Percentiles rank a stretch among this genome's conserved stretches.
phyloP scores from a whole-genome alignment of 305 asterid genomes.

The Ilex paraguariensis region DNA sequence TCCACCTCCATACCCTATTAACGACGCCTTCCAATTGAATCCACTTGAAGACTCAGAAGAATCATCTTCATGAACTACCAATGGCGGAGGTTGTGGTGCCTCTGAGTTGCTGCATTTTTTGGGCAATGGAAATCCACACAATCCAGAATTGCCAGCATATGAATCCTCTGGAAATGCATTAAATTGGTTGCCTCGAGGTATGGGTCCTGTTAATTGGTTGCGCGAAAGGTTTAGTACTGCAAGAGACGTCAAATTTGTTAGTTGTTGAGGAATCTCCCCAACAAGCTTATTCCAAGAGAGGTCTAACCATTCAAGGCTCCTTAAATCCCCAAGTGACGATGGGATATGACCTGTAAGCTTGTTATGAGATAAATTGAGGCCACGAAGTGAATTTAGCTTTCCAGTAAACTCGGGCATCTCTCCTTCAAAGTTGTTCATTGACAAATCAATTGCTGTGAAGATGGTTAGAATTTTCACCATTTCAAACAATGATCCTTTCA shows the following conservation, averaged over 20 bases:
- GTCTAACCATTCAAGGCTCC: not conserved
- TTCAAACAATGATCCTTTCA: not conserved
- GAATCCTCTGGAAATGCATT: not conserved
- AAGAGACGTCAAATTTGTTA: too few species aligned
- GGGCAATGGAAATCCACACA: not conserved
- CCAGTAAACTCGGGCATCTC: not conserved
- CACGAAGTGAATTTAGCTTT: not conserved
- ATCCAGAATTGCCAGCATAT: not conserved
- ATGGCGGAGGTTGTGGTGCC: not conserved
- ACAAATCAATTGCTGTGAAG: not conserved
- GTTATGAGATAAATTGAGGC: too few species aligned
- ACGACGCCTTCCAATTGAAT: too few species aligned
- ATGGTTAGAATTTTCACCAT: not conserved
- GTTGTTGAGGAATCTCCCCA: not conserved
- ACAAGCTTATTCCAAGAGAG: not conserved
- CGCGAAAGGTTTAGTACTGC: not conserved
- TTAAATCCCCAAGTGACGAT: too few species aligned
- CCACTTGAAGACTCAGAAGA: not conserved
- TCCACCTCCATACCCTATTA: too few species aligned
- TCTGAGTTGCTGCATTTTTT: not conserved
- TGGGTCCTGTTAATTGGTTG: too few species aligned
- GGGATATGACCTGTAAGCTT: too few species aligned
- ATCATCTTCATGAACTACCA: not conserved
- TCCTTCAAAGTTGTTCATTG: not conserved
- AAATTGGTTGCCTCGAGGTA: too few species aligned